Conservation (phyloP, 2,329 filamentous ascomycete species). For the Leptographium procerum region DNA sequence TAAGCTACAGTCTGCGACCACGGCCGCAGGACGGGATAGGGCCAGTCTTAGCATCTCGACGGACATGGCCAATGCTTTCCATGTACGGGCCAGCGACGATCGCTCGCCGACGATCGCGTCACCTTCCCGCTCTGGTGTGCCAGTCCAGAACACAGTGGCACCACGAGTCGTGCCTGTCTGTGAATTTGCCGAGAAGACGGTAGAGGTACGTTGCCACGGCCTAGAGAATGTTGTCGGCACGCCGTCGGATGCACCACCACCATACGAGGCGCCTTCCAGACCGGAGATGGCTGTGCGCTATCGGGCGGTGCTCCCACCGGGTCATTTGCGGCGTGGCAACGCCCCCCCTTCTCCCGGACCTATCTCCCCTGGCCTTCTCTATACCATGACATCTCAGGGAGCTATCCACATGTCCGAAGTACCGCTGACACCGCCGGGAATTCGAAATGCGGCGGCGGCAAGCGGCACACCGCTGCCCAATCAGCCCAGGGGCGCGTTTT, state of each 20-base stretch:
- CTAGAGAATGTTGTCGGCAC: neutral
- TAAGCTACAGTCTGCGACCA: slow-evolving; percentile 11
- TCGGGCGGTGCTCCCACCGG: slow-evolving; percentile 46
- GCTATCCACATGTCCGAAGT: slow-evolving; percentile 50
- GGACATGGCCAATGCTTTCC: slow-evolving; percentile 6
- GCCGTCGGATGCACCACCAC: slow-evolving; percentile 28
- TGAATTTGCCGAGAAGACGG: slow-evolving; percentile 1
- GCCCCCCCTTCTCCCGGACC: slow-evolving; percentile 49
- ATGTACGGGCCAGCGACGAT: slow-evolving; percentile 6
- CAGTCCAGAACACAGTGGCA: neutral
- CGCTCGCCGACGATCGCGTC: slow-evolving; percentile 14
- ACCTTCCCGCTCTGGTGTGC: slow-evolving; percentile 17
- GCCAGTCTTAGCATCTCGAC: slow-evolving; percentile 13
- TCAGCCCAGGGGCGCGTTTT: slow-evolving; percentile 32
- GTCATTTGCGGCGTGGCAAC: slow-evolving; percentile 32
- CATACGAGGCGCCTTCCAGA: slow-evolving; percentile 40
- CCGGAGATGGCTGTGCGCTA: slow-evolving; percentile 34
- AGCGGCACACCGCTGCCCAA: slow-evolving; percentile 26
- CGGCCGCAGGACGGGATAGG: slow-evolving; percentile 1
- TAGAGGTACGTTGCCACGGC: neutral
- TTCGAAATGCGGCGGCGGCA: slow-evolving; percentile 11
- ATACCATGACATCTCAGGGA: slow-evolving; percentile 51
- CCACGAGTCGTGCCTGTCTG: neutral
- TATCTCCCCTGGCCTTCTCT: slow-evolving; percentile 49
- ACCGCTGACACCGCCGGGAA: slow-evolving; percentile 34